Conservation (phyloP, 768 basidiomycete genomes). For the Udeniomyces megalosporus region DNA sequence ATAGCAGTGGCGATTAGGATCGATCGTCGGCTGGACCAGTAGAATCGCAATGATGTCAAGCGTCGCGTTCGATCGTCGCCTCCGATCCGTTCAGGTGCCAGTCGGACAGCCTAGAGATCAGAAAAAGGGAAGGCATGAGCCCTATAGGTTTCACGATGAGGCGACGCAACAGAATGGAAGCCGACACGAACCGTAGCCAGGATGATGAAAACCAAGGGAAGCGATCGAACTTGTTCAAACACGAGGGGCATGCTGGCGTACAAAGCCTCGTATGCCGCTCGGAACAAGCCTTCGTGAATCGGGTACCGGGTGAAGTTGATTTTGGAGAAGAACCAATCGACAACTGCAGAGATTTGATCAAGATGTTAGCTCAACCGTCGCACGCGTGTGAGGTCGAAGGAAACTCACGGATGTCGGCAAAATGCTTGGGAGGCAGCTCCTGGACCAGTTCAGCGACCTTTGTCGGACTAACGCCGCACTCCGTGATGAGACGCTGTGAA, state of each 20-base stretch:
- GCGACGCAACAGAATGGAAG: too few relatives aligned
- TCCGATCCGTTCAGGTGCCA: conserved; percentile 69
- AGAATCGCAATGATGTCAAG: conserved; percentile 72
- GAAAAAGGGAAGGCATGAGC: too few relatives aligned
- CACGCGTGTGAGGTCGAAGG: conserved; percentile 39
- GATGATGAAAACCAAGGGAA: conserved; percentile 85
- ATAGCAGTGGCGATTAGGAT: conserved; percentile 83
- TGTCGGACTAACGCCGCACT: conserved; percentile 80
- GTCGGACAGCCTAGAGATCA: conserved; percentile 38
- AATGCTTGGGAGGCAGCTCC: conserved; percentile 63
- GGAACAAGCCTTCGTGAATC: conserved; percentile 67
- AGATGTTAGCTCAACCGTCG: not conserved
- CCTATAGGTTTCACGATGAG: too few relatives aligned
- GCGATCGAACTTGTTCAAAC: conserved; percentile 48
- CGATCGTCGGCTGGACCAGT: conserved; percentile 83
- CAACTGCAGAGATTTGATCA: not conserved
- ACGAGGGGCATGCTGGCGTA: conserved; percentile 10
- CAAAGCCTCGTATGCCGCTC: conserved; percentile 25
- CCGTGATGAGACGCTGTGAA: conserved; percentile 58
- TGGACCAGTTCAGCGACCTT: conserved; percentile 77
- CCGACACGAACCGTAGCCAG: conserved; percentile 45
- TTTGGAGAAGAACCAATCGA: conserved; percentile 19
- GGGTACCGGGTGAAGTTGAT: conserved; percentile 93
- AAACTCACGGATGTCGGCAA: conserved; percentile 68
- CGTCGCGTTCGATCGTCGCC: conserved; percentile 61